Percentiles rank a stretch among this genome's conserved stretches.
These are phyloP conservation scores for Alternaria tenuissima DNA, from an alignment of 2,329 filamentous ascomycete species.

Conservation along the genomic window DNA sequence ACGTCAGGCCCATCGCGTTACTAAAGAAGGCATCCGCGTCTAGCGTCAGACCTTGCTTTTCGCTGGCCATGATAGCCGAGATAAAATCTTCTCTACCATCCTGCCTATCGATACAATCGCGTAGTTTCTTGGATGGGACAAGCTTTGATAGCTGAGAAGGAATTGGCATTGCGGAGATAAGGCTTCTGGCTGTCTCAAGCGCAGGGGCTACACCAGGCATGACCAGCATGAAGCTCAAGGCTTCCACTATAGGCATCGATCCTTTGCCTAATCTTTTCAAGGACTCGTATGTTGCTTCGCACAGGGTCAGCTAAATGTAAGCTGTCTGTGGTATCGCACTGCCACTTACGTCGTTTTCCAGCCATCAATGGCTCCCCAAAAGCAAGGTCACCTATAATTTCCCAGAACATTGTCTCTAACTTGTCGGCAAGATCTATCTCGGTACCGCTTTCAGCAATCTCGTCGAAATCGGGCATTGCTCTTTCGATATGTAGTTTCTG, in stretches of 20 bases:
- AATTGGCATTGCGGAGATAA: slow-evolving; percentile 4
- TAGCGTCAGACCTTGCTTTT: slow-evolving; percentile 6
- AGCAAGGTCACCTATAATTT: slow-evolving; percentile 3
- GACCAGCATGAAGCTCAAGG: slow-evolving; percentile 10
- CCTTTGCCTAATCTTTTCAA: slow-evolving; percentile 2
- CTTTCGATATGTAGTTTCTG: slow-evolving; percentile 4
- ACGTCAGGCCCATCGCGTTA: slow-evolving; percentile 5
- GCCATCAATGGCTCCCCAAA: slow-evolving; percentile 7
- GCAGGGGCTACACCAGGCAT: slow-evolving; percentile 4
- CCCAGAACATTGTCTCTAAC: slow-evolving; percentile 7
- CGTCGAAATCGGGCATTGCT: not conserved
- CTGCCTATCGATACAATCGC: slow-evolving; percentile 4
- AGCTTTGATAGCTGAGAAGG: slow-evolving; percentile 4
- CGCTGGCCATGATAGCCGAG: slow-evolving; percentile 1
- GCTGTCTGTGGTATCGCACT: not conserved
- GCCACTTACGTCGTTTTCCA: slow-evolving; percentile 1
- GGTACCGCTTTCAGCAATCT: not conserved
- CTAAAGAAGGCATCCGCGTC: slow-evolving; percentile 6
- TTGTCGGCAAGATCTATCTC: slow-evolving; percentile 3
- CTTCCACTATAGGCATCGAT: slow-evolving; percentile 5
- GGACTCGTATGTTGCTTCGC: slow-evolving; percentile 2
- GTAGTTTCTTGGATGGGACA: slow-evolving; percentile 6
- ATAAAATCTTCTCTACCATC: slow-evolving; percentile 5
- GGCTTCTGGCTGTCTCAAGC: slow-evolving; percentile 4
- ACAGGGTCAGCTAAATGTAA: not conserved